Conservation (phyloP, 106 monocot genomes). For the Dendrobium huoshanense region DNA sequence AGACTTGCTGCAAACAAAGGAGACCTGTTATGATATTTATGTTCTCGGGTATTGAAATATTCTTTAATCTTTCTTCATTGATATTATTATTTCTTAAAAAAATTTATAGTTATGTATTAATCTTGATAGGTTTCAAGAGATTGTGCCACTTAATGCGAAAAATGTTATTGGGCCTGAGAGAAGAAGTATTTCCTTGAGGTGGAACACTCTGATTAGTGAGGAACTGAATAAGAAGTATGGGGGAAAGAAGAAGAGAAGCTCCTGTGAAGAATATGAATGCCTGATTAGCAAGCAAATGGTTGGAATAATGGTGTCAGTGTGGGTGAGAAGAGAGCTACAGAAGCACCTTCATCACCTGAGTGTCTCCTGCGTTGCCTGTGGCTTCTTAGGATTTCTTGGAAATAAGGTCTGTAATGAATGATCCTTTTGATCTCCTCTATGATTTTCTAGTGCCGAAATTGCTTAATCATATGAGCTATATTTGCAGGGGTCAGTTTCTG, state of each 20-base stretch:
- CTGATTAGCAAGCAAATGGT: constrained; percentile 77
- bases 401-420: constrained; percentile 40
- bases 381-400: constrained; percentile 61
- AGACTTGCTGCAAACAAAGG: constrained; percentile 47
- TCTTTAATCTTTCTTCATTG: not conserved
- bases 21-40: constrained; percentile 57
- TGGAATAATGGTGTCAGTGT: constrained; percentile 47
- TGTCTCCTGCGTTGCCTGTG: constrained; percentile 60
- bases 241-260: constrained; percentile 5
- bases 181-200: constrained; percentile 32
- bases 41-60: constrained; percentile 53
- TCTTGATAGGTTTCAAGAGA: constrained; percentile 59
- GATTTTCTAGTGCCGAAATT: not conserved
- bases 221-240: constrained; percentile 35
- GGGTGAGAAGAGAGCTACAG: constrained; percentile 45
- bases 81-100: not conserved
- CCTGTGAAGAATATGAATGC: constrained; percentile 28
- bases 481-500: constrained; percentile 54
- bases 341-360: constrained; percentile 34
- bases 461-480: too few species aligned
- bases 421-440: not conserved
- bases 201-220: constrained; percentile 56
- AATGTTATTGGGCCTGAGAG: constrained; percentile 49
- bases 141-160: constrained; percentile 55
- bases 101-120: not conserved